phyloP scores from a whole-genome alignment of 169 alveolate species.

The Eimeria falciformis region DNA sequence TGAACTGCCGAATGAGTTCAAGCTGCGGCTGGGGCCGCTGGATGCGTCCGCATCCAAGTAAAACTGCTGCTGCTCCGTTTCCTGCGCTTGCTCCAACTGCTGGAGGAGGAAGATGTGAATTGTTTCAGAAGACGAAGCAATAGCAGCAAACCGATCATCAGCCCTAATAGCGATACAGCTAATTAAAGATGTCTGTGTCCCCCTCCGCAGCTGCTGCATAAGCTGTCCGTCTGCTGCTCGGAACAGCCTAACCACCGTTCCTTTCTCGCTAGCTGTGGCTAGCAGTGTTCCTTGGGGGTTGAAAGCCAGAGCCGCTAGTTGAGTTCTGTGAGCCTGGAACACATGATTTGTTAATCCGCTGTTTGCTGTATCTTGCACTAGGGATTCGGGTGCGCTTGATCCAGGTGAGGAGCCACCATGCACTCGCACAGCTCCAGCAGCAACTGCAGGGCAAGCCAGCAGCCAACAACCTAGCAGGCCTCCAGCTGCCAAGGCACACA shows the following conservation, averaged over 20 bases:
- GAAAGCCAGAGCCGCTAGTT: conserved; percentile 65
- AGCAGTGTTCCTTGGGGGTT: conserved; percentile 60
- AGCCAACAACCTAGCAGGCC: conserved; percentile 40
- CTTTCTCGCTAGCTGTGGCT: conserved; percentile 80
- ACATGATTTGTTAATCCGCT: conserved; percentile 28
- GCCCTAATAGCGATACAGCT: conserved; percentile 63
- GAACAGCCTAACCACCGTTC: conserved; percentile 80
- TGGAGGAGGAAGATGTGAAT: conserved; percentile 61
- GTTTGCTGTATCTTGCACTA: background rate
- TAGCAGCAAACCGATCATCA: conserved; percentile 69
- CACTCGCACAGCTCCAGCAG: conserved; percentile 73
- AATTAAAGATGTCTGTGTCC: conserved; percentile 57
- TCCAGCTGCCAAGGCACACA: conserved; percentile 65
- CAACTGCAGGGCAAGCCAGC: conserved; percentile 74
- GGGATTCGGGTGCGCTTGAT: background rate
- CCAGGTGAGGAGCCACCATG: conserved; percentile 1
- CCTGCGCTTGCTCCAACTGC: background rate
- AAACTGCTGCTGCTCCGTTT: background rate
- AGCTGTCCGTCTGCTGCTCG: conserved; percentile 78
- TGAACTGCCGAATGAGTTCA: background rate
- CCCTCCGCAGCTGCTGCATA: conserved; percentile 80
- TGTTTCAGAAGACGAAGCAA: conserved; percentile 76
- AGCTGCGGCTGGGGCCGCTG: background rate
- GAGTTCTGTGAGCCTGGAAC: conserved; percentile 72
- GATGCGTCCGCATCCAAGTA: background rate